Evolutionary conservation across 1,284 basidiomycete species (phyloP), one percentile per base, ranked within the genome.

Genomic region (Trichosporon sp.): DNA sequence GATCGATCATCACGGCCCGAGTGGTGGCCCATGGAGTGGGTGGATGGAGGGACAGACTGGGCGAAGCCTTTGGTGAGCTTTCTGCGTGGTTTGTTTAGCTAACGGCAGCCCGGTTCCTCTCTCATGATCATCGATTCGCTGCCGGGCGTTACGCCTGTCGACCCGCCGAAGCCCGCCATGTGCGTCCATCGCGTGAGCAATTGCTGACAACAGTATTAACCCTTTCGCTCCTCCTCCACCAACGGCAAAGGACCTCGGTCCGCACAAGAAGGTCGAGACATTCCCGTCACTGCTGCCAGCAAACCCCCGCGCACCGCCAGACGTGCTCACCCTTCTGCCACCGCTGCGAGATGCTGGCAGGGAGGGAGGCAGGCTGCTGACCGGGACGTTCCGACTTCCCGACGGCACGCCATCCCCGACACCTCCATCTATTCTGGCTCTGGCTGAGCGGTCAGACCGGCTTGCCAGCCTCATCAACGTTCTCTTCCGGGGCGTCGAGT

Each of bases 81-180:
- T 15, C n/a, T 1, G 27, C 15, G 0, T n/a, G 2, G 1, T 11
- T 8, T 1, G 35, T 0, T 9, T 6, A 21, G 53, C 68, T 70
- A 12, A 67, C 60, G n/a, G 1, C 66, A 81, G 78, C 75, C 76
- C 34, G 80, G 80, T 3, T 78, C 76, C 1, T 70, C 76, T 6
- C 58, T 74, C 12, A 74, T 68, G 66, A 75, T 82, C 27, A 77
- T 82, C 65, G 78, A 78, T 53, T 75, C 74, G 1, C 64, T 82
- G 29, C 80, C 80, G 1, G 66, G 64, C 1, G 75, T 78, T 1
- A 79, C 78, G 1, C 77, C 77, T 18, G 78, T 81, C 0, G 78
- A 81, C 9, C 76, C 76, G 9, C 80, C 79, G 6, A 78, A 80
- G 70, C 78, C 78, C 0, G 68, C 74, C 51, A 74, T 77, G 77